phyloP scores from a whole-genome alignment of 2,329 filamentous ascomycete species.

The Cladosporium phlei region DNA sequence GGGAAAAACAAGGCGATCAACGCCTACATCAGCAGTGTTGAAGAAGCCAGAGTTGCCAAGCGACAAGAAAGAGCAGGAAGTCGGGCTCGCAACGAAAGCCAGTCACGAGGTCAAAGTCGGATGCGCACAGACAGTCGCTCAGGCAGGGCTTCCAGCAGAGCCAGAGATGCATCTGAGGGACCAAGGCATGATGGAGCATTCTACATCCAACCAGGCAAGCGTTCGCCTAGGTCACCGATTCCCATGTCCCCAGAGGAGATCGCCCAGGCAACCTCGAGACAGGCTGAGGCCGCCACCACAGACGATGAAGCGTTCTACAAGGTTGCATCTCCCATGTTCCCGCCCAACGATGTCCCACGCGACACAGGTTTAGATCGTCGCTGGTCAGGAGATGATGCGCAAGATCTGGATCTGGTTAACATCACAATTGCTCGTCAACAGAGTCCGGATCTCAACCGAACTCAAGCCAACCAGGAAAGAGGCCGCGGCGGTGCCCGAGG shows the following conservation, averaged over 20 bases:
- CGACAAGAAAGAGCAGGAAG: constrained; percentile 35
- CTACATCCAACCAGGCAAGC: constrained; percentile 70
- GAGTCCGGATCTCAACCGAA: neutral
- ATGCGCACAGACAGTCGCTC: constrained; percentile 31
- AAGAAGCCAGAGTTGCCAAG: constrained; percentile 54
- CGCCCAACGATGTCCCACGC: constrained; percentile 18
- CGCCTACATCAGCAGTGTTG: constrained; percentile 80
- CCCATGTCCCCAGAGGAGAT: constrained; percentile 89
- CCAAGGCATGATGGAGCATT: constrained; percentile 63
- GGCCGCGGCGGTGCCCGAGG: constrained; percentile 61
- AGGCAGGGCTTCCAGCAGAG: constrained; percentile 43
- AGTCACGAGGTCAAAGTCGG: constrained; percentile 41
- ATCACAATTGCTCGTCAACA: constrained; percentile 22
- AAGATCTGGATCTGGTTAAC: too few species aligned
- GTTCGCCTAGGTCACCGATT: constrained; percentile 85
- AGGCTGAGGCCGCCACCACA: constrained; percentile 38
- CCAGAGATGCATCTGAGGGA: constrained; percentile 55
- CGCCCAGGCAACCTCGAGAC: constrained; percentile 38
- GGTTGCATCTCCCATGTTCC: constrained; percentile 34
- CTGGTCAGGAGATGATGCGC: neutral
- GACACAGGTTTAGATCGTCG: neutral
- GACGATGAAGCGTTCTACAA: constrained; percentile 48
- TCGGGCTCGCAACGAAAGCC: constrained; percentile 43
- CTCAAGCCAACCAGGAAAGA: constrained; percentile 34
- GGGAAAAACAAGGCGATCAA: constrained; percentile 65